Evolutionary conservation across 257 asterid species (phyloP), one percentile per base, ranked within the genome.

Genomic region (Penstemon davidsonii): DNA sequence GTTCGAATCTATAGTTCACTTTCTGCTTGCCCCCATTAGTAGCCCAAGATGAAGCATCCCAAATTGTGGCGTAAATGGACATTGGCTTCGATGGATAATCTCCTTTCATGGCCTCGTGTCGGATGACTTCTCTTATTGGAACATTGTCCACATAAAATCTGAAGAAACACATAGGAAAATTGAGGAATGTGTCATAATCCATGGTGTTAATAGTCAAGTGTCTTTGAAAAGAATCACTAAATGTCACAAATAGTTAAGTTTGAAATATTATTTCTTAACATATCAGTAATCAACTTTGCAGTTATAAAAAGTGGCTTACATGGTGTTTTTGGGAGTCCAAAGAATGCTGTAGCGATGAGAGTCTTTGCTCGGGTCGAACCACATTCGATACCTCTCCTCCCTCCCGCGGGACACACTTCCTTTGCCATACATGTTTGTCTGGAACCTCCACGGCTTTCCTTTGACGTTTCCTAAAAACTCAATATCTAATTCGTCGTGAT

Each of bases 31-130:
- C 98, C 1, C 98, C 98, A 60, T 81, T 76, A 2, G 98, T 92
- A 7, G 98, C 98, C 98, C 98, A 92, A 2, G 89, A 62, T 0
- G 98, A 92, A 5, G 96, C 98, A 45, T 92, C 98, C 98, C 98
- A 92, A 8, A 92, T 90, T 59, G 98, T 92, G 64, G 95, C 97
- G 65, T 92, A 92, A 2, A 90, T 63, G 25, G 98, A 85, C 98
- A 92, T 92, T 5, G 98, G 96, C 78, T 92, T 92, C 1, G 95
- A 79, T 4, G 98, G 98, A 53, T 74, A 92, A 65, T 90, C 98
- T 8, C 97, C 94, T 10, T 80, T 71, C 93, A 90, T 90, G 57
- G 66, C 79, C 1, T 71, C 68, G 11, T 80, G 59, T 5, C 83
- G 84, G 0, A 76, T 55, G 7, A 92, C 72, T 69, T 92, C 87